Base-by-base conservation (phyloP, 2,329 filamentous ascomycete genomes). In the Ophiosphaerella narmari region DNA sequence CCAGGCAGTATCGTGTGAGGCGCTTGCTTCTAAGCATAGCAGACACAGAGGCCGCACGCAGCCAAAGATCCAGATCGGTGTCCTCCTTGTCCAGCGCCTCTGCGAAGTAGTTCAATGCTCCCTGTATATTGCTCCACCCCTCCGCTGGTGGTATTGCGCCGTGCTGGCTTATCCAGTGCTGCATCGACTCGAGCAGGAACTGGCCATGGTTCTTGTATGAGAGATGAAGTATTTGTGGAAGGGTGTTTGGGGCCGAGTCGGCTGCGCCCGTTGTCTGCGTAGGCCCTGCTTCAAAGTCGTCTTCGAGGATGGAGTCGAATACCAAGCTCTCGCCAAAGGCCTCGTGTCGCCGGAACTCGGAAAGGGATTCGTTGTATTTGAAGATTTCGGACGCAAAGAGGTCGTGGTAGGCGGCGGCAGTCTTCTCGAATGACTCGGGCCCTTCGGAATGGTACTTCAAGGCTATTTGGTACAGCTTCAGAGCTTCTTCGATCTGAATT, bases 161-260 rank as follows among this genome's bases (percentile, higher is more conserved):
- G 44, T 68, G 63, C 39, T 71, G 58, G n/a, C 57, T 59, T 24
- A 71, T 57, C 37, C 75, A 80, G 71, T 83, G 76, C 61, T 80
- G 86, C 59, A 88, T 83, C 50, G 76, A 78, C 69, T 99, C 93
- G n/a, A 99, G 79, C 50, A 88, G 79, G 67, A 96, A 97, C 67
- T 97, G 90, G 36, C 91, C 94, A 74, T 93, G 87, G 63, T 97
- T 99, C 74, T 97, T 99, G 78, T 95, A 91, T 1, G 93, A 89
- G 7, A 99, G 82, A 66, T 96, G 97, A 16, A 97, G 81, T 9
- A 95, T 91, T 67, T 97, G 92, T 0, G 90, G 87, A 8, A 97
- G 78, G 41, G 88, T 93, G 67, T 88, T 94, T 13, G 87, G 90
- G 2, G 86, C 85, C 24, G 85, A 87, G 57, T 95, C 91, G 41